A percentile compares a stretch with the other conserved stretches of the same genome.
Evolutionary conservation across 305 asterid species (phyloP).

Genomic region (Fraxinus baroniana): DNA sequence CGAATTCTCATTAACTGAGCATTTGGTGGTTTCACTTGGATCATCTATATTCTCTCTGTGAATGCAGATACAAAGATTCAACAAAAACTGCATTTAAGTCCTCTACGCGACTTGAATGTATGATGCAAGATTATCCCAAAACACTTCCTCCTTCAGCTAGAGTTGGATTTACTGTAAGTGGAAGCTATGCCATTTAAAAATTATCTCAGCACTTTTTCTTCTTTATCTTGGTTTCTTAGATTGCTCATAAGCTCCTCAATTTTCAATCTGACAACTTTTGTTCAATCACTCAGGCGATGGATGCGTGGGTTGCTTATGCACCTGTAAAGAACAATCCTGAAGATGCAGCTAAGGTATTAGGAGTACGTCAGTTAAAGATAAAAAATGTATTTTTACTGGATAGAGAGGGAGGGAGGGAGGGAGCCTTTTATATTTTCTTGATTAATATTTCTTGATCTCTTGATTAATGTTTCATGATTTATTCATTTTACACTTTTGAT

Average conservation of each 20-base stretch:
- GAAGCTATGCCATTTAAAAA: conserved; percentile 15
- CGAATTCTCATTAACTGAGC: conserved; percentile 7
- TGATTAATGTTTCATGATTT: conserved; percentile 1
- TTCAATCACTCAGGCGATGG: conserved; percentile 62
- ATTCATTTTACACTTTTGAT: conserved; percentile 5
- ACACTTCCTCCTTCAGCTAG: conserved; percentile 89
- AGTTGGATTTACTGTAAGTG: conserved; percentile 96
- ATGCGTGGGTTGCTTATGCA: conserved; percentile 96
- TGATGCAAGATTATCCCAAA: conserved; percentile 99
- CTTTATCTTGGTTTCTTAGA: conserved; percentile 7
- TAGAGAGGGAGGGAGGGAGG: neutral
- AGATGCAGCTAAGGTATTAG: conserved; percentile 95
- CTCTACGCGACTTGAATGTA: conserved; percentile 98
- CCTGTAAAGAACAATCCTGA: conserved; percentile 99
- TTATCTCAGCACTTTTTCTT: conserved; percentile 3
- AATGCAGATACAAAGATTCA: conserved; percentile 85
- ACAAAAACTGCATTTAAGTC: conserved; percentile 89
- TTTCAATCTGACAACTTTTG: conserved; percentile 13
- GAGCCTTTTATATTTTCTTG: neutral
- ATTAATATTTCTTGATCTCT: neutral
- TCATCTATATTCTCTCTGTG: conserved; percentile 14
- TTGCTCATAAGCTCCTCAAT: conserved; percentile 8
- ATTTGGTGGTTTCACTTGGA: neutral
- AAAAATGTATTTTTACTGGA: neutral
- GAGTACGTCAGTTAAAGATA: neutral